Evolutionary conservation across 2,329 filamentous ascomycete species (phyloP).

Genomic region (Cordyceps cicadae): DNA sequence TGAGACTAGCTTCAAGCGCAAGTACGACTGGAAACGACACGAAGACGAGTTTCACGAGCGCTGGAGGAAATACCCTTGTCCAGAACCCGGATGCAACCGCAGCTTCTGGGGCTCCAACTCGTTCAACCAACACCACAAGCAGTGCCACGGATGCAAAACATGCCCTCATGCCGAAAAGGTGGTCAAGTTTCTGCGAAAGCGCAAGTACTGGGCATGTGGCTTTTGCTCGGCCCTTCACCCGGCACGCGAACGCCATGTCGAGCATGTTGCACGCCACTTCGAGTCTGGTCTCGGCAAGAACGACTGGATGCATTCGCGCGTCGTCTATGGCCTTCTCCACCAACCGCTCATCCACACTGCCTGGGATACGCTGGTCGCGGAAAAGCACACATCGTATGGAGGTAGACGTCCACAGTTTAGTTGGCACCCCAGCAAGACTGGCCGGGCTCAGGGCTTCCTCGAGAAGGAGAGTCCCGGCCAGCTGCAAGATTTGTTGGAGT

Average conservation of each 20-base stretch:
- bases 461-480: conserved; percentile 57
- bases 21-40: conserved; percentile 62
- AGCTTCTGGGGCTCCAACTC: conserved; percentile 61
- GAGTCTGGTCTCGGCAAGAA: conserved; percentile 53
- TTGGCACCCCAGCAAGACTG: conserved; percentile 51
- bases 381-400: conserved; percentile 47
- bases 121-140: conserved; percentile 60
- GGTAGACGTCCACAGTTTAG: conserved; percentile 51
- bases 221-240: conserved; percentile 57
- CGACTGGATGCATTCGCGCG: conserved; percentile 62
- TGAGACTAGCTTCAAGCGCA: conserved; percentile 59
- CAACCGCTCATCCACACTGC: conserved; percentile 53
- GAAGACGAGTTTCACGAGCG: conserved; percentile 64
- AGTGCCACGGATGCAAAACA: conserved; percentile 55
- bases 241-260: conserved; percentile 57
- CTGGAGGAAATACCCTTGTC: conserved; percentile 59
- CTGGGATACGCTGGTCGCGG: conserved; percentile 49
- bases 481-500: conserved; percentile 56
- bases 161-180: conserved; percentile 58
- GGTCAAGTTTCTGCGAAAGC: conserved; percentile 53
- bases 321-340: conserved; percentile 59
- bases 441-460: conserved; percentile 47
- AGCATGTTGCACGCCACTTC: conserved; percentile 61
- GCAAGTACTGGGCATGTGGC: conserved; percentile 60
- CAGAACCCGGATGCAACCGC: conserved; percentile 54